Percentiles rank a stretch among this genome's conserved stretches.
phyloP scores from a whole-genome alignment of 352 stramenopile genomes.

The Phytophthora gonapodyides region DNA sequence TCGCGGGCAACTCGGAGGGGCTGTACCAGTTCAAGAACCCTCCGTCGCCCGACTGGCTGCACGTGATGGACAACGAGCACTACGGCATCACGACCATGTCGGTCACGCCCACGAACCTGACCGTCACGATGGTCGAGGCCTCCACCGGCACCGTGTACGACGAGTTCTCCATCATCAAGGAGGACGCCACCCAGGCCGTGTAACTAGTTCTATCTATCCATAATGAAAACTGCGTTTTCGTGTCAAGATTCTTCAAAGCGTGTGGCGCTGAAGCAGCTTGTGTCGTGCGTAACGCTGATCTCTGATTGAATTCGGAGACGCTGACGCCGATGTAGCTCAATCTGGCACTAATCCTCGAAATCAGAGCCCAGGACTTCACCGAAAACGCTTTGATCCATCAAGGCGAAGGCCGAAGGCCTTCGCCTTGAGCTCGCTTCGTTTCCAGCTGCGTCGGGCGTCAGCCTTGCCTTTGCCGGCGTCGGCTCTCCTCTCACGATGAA shows the following conservation, averaged over 20 bases:
- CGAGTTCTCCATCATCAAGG: conserved; percentile 51
- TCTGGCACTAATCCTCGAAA: conserved; percentile 1
- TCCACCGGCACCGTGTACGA: conserved; percentile 31
- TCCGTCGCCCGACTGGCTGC: conserved; percentile 35
- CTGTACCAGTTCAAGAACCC: conserved; percentile 34
- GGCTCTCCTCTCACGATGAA: background rate
- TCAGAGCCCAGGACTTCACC: conserved; percentile 2
- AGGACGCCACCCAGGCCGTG: conserved; percentile 3
- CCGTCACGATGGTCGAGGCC: conserved; percentile 39
- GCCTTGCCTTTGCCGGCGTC: background rate
- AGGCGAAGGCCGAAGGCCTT: background rate
- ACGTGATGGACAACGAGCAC: conserved; percentile 35
- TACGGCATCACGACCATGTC: conserved; percentile 48
- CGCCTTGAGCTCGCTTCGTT: background rate
- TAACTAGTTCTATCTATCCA: background rate
- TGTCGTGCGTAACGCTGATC: background rate
- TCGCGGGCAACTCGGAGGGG: conserved; percentile 45
- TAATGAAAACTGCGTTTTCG: background rate
- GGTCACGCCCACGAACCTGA: conserved; percentile 37
- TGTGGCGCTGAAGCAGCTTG: background rate
- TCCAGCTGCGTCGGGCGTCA: background rate
- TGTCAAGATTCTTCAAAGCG: too few species aligned
- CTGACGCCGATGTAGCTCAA: conserved; percentile 1
- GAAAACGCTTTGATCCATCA: background rate
- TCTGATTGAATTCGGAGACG: background rate